Evolutionary conservation across 345 rosid species (phyloP), one percentile per base, ranked within the genome.

Genomic region (Nephelium lappaceum): DNA sequence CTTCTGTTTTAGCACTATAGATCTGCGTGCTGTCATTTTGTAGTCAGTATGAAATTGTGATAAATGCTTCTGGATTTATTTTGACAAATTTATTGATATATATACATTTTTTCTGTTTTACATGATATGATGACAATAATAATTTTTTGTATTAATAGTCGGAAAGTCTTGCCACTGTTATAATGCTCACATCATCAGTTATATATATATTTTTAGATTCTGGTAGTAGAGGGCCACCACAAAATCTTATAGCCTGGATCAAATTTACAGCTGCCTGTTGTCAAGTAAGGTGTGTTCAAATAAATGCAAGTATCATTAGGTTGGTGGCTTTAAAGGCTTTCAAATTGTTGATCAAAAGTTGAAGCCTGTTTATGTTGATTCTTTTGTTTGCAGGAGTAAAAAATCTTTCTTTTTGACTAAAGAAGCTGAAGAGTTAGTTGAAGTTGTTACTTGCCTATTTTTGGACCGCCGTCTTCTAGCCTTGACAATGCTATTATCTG

Each of bases 381-480:
- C 69, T 61, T 78, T 66, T 67, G 62, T 67, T 73, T 72, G 72
- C 88, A 96, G 99, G 90, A 79, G 82, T 45, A 85, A 86, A 76
- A 74, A 73, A 21, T 69, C 84, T 12, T 78, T 86, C 25, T 85
- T 96, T 80, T 75, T 81, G 7, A 55, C 86, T 53, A 82, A 91
- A 57, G 94, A 93, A 83, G 88, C 84, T 73, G 97, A 89, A 82
- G 87, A 89, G 81, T 79, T 94, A 77, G 83, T 83, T 8, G 90
- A 87, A 83, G 80, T 86, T 51, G 64, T 86, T 67, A 80, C 88
- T 62, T 80, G 67, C 55, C 85, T 93, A 25, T 86, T 78, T 74
- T 81, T 94, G 77, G 98, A 94, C 73, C 89, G 93, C 53, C 86
- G 71, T 72, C 89, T 94, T 83, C 88, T 82, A 78, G 97, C 95